Percentiles rank a stretch among this genome's conserved stretches.
phyloP scores from a whole-genome alignment of 495 filamentous ascomycete species.

The Echria macrotheca region DNA sequence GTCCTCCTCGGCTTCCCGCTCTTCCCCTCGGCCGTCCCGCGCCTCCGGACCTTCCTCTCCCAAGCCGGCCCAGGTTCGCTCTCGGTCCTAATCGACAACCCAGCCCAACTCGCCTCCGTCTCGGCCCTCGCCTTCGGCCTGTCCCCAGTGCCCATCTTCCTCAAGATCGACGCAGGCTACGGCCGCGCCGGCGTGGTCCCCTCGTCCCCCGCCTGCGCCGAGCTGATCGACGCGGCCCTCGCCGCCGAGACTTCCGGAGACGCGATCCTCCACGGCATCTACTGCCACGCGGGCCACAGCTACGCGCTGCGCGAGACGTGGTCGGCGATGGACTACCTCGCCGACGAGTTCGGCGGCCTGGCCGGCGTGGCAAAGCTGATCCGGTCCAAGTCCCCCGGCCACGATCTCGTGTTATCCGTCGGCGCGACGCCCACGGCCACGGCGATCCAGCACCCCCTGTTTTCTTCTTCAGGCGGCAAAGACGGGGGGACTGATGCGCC shows the following conservation, averaged over 20 bases:
- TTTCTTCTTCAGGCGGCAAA: constrained; percentile 8
- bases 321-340: constrained; percentile 52
- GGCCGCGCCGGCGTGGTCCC: constrained; percentile 66
- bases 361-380: constrained; percentile 42
- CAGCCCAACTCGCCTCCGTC: constrained; percentile 50
- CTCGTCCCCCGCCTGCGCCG: constrained; percentile 42
- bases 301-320: constrained; percentile 52
- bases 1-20: constrained; percentile 76
- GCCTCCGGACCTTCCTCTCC: constrained; percentile 49
- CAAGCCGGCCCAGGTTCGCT: constrained; percentile 49
- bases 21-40: constrained; percentile 52
- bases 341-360: constrained; percentile 56
- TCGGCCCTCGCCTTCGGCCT: constrained; percentile 32
- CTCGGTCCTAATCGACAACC: constrained; percentile 69
- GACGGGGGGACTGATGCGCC: constrained; percentile 13
- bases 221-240: constrained; percentile 48
- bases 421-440: constrained; percentile 79
- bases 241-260: constrained; percentile 31
- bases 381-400: constrained; percentile 17
- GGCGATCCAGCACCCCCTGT: constrained; percentile 38
- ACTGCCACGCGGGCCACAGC: constrained; percentile 74
- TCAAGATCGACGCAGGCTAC: constrained; percentile 77
- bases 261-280: constrained; percentile 58
- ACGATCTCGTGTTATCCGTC: constrained; percentile 57
- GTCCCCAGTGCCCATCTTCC: constrained; percentile 50